Evolutionary conservation across 1,284 basidiomycete species (phyloP).

Genomic region (Mycena citricolor): DNA sequence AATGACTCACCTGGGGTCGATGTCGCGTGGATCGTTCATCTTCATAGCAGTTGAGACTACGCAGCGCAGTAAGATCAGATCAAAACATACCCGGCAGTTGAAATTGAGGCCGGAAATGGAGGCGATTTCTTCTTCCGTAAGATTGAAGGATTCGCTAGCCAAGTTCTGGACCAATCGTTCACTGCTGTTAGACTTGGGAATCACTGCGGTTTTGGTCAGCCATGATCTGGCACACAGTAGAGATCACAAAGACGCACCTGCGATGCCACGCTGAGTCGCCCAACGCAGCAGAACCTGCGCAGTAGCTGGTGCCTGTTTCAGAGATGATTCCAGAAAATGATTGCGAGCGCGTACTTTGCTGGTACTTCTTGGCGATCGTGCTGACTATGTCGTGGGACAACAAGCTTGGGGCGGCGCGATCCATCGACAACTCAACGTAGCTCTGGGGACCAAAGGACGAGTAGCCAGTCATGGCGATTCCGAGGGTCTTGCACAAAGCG

Average conservation of each 20-base stretch:
- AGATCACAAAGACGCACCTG: neutral
- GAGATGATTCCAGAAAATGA: too few species aligned
- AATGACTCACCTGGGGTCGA: too few species aligned
- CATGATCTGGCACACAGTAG: too few species aligned
- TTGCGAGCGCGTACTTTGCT: slow-evolving; percentile 49
- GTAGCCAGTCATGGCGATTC: slow-evolving; percentile 71
- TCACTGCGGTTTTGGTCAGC: slow-evolving; percentile 45
- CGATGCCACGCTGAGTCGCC: slow-evolving; percentile 73
- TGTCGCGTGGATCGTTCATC: slow-evolving; percentile 71
- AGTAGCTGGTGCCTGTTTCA: slow-evolving; percentile 29
- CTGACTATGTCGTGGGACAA: slow-evolving; percentile 51
- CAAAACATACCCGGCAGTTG: slow-evolving; percentile 46
- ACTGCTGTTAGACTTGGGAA: slow-evolving; percentile 70
- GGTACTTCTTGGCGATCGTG: slow-evolving; percentile 49
- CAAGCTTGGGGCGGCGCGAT: slow-evolving; percentile 49
- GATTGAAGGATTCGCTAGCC: slow-evolving; percentile 53
- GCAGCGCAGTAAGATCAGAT: neutral
- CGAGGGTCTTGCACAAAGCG: slow-evolving; percentile 55
- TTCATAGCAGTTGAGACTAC: slow-evolving; percentile 28
- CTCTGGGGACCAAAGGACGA: slow-evolving; percentile 65
- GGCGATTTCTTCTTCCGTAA: slow-evolving; percentile 60
- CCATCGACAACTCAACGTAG: slow-evolving; percentile 63
- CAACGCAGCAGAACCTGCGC: slow-evolving; percentile 68
- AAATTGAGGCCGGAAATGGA: slow-evolving; percentile 62
- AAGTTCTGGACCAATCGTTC: slow-evolving; percentile 63